Conservation (phyloP, 192 early-diverging fungal species). For the Geosiphon pyriformis region DNA sequence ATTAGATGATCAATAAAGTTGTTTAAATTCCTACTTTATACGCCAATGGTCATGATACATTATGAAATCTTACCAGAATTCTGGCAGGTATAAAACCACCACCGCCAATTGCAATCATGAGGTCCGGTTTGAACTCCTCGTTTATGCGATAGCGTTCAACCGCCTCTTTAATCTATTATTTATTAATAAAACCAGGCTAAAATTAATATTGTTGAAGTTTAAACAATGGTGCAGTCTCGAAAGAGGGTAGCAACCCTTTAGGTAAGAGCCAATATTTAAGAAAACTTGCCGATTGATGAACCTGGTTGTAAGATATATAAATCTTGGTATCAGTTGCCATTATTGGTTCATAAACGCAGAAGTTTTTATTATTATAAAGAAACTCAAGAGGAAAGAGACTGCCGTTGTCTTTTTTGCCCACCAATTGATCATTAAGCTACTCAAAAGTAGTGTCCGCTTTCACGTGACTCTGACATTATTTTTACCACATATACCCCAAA, state of each 20-base stretch:
- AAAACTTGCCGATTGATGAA: constrained; percentile 29
- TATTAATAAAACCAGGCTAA: background rate
- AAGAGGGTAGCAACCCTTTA: no score
- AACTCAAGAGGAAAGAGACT: no score
- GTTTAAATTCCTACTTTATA: no score
- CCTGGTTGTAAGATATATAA: constrained; percentile 51
- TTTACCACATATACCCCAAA: no score
- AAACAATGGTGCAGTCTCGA: background rate
- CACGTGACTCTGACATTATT: no score
- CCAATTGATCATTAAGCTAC: no score
- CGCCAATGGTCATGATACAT: no score
- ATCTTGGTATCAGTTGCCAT: constrained; percentile 39
- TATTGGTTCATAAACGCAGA: no score
- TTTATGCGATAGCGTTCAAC: constrained; percentile 53
- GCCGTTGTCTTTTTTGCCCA: no score
- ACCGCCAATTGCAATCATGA: constrained; percentile 68
- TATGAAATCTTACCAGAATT: constrained; percentile 46
- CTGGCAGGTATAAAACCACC: constrained; percentile 77
- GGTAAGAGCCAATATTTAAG: background rate
- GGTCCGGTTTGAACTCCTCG: constrained; percentile 54
- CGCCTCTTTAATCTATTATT: constrained; percentile 38
- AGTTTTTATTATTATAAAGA: no score
- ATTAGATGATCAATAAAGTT: no score
- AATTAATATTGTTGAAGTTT: background rate
- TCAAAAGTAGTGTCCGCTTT: no score